Base-by-base conservation (phyloP, 177 flowering plant genomes). In the Vitis hybrid region DNA sequence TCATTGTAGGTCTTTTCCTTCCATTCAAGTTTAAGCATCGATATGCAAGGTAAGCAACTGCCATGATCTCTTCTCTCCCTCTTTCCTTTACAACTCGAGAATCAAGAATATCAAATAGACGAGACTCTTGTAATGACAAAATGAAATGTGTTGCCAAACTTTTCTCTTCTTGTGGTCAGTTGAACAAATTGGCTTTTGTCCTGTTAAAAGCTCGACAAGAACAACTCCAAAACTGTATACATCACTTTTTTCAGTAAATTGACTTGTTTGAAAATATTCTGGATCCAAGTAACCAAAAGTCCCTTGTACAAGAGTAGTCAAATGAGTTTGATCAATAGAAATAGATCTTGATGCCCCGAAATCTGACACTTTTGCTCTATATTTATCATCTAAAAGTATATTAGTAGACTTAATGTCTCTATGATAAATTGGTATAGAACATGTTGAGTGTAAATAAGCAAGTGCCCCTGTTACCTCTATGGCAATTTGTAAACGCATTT, bases 11-110 rank as follows among this genome's bases (percentile, higher is more conserved):
- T n/a, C 57, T 8, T 7, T 64, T 49, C 56, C 56, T 64, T 29
- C 67, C 67, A 19, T 50, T 64, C 56, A 64, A 18, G 55, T 64
- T n/a, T n/a, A 64, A 50, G 67, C 67, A 64, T 11, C 57, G 49
- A 18, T 20, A 49, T 11, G 67, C 16, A 50, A 64, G 67, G 16
- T 64, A 18, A 49, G 67, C 56, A 49, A 64, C 34, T 11, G 31
- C 19, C 3, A 16, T 9, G 15, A 64, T 50, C 26, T 64, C 50
- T 10, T 64, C 67, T 22, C 1, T 64, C 14, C 11, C 5, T 5
- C 50, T 3, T 3, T 64, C 20, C 55, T 64, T n/a, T 11, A 0
- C 6, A 15, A 64, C 67, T 50, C 50, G 55, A 50, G 29, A 2
- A 20, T 49, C 55, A 16, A 64, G 51, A n/a, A 63, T 45, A 10